phyloP scores from a whole-genome alignment of 1,139 yeast species.

The Geotrichum macrosporum region DNA sequence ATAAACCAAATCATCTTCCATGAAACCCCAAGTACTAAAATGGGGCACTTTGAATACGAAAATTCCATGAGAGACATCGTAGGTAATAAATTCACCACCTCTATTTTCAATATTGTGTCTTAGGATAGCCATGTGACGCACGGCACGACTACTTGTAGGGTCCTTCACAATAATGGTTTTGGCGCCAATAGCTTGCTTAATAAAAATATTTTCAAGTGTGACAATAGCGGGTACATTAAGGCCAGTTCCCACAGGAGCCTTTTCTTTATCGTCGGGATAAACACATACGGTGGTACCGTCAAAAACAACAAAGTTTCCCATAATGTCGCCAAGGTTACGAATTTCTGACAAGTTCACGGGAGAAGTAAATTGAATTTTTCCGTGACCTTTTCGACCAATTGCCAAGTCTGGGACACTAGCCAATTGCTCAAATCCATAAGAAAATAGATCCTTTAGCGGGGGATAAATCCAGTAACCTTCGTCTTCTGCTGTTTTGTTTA shows the following conservation, averaged over 20 bases:
- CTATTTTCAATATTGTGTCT: constrained; percentile 47
- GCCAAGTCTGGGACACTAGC: constrained; percentile 60
- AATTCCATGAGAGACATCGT: constrained; percentile 67
- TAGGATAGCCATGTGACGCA: constrained; percentile 42
- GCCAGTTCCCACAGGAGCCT: constrained; percentile 68
- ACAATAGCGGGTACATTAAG: constrained; percentile 82
- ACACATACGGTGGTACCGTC: constrained; percentile 58
- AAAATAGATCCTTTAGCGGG: constrained; percentile 50
- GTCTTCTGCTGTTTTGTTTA: constrained; percentile 30
- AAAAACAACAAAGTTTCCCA: constrained; percentile 58
- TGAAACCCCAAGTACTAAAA: constrained; percentile 90
- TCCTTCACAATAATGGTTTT: constrained; percentile 38
- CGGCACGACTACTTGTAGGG: constrained; percentile 44
- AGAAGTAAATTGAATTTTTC: constrained; percentile 64
- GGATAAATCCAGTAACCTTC: constrained; percentile 83
- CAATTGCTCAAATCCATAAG: constrained; percentile 50
- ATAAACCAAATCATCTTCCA: constrained; percentile 61
- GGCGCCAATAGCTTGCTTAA: constrained; percentile 29
- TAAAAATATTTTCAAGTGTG: constrained; percentile 56
- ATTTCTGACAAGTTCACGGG: constrained; percentile 70
- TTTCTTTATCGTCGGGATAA: constrained; percentile 52
- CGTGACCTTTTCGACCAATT: constrained; percentile 70
- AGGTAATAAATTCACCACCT: constrained; percentile 77
- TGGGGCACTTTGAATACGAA: constrained; percentile 87
- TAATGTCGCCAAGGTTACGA: constrained; percentile 43